A percentile compares a stretch with the other conserved stretches of the same genome.
phyloP scores from a whole-genome alignment of 2,329 filamentous ascomycete species.

The Leptoxyphium fumago region DNA sequence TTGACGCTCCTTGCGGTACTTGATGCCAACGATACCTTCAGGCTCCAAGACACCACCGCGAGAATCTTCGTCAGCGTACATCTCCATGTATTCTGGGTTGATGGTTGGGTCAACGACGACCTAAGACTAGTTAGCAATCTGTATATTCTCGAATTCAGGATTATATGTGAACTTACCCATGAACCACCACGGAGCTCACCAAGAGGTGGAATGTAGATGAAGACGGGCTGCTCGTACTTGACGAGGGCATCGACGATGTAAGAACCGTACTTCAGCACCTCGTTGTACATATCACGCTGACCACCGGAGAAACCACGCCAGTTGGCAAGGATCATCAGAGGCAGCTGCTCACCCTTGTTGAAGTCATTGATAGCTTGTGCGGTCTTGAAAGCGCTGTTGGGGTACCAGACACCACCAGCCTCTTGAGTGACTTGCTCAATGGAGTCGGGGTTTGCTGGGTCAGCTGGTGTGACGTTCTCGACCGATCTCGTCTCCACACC shows the following conservation, averaged over 20 bases:
- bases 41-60: slow-evolving; percentile 96
- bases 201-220: slow-evolving; percentile 94
- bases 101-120: slow-evolving; percentile 98
- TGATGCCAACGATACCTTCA: slow-evolving; percentile 96
- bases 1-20: slow-evolving; percentile 95
- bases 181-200: slow-evolving; percentile 97
- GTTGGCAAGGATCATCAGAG: slow-evolving; percentile 97
- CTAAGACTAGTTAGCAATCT: slow-evolving; percentile 24
- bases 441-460: slow-evolving; percentile 95
- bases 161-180: slow-evolving; percentile 46
- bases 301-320: slow-evolving; percentile 99
- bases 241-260: slow-evolving; percentile 97
- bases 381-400: slow-evolving; percentile 99
- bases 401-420: slow-evolving; percentile 98
- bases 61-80: slow-evolving; percentile 93
- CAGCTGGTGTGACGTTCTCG: slow-evolving; percentile 91
- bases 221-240: slow-evolving; percentile 97
- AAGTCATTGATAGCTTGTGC: slow-evolving; percentile 98
- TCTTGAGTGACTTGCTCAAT: slow-evolving; percentile 91
- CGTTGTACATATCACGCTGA: slow-evolving; percentile 99
- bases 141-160: slow-evolving; percentile 1
- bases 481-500: slow-evolving; percentile 90
- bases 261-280: slow-evolving; percentile 97
- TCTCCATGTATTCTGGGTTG: slow-evolving; percentile 93
- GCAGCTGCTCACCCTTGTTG: slow-evolving; percentile 96